Evolutionary conservation across 2,329 filamentous ascomycete genomes (phyloP), one percentile per base, ranked within the genome.

Genomic region (Hypomyces perniciosus): DNA sequence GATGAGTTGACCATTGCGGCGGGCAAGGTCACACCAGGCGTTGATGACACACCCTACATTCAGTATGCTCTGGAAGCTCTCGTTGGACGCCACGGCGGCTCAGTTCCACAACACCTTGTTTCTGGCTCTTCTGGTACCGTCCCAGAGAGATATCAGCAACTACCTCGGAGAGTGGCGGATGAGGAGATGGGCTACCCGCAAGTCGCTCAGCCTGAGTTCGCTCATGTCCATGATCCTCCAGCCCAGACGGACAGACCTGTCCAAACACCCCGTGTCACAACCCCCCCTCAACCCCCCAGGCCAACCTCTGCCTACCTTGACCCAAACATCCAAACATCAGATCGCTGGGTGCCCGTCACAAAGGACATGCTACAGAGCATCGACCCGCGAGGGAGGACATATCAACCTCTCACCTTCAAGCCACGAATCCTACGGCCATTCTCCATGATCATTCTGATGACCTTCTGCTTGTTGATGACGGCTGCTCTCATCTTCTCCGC

Each of bases 61-160:
- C 86, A 86, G 56, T 95, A 93, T 66, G 91, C 92, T 38, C 82
- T 97, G 56, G 88, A 95, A 56, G 89, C 92, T 56, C 73, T 97
- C 59, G 95, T 90, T 5, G 77, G 86, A 44, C 81, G 87, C 61
- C 84, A 84, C 51, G 83, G 88, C 54, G 75, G 83, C 5, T 70
- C 74, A 51, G 76, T 78, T 8, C 72, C 77, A 50, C 72, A 75
- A 49, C 70, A 78, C 57, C 75, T 80, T 47, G 67, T 76, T 48
- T 73, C 76, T 4, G 61, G 57, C 31, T 63, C 62, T 50, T 69
- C 64, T n/a, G 63, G 65, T 6, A 61, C 58, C 35, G 64, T 61
- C 51, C 65, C 56, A 5, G 55, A 65, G 2, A 55, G 74, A 38
- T 63, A 66, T 52, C 57, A 59, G 8, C 54, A 54, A 31, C 52